Percentiles rank a stretch among this genome's conserved stretches.
Evolutionary conservation across 169 alveolate species (phyloP).

Genomic region (Plasmodium malariae): DNA sequence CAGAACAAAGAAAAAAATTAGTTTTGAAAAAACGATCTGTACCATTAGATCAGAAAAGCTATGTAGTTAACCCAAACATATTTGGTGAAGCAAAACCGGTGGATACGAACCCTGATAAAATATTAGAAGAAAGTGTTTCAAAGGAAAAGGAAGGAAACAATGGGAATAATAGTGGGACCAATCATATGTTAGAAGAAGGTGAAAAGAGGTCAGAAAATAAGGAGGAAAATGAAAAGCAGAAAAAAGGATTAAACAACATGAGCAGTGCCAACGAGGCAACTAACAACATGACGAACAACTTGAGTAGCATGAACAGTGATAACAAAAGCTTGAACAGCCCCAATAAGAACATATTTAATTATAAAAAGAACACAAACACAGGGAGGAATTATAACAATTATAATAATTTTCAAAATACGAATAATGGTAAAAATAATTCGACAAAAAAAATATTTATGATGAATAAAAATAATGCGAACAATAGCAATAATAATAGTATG

Average conservation of each 20-base stretch:
- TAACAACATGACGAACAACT: neutral
- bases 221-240: conserved; percentile 25
- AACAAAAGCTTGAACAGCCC: neutral
- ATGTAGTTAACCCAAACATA: conserved; percentile 49
- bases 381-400: conserved; percentile 21
- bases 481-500: conserved; percentile 12
- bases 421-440: neutral
- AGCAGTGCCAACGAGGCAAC: neutral
- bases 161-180: neutral
- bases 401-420: neutral
- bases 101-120: conserved; percentile 65
- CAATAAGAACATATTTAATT: conserved; percentile 39
- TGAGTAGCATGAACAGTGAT: conserved; percentile 9
- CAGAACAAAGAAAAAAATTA: conserved; percentile 66
- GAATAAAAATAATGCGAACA: conserved; percentile 43
- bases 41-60: conserved; percentile 52
- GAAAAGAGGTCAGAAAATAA: neutral
- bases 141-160: conserved; percentile 30
- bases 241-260: neutral
- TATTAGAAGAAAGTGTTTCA: conserved; percentile 30
- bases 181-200: neutral
- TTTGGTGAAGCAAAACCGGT: conserved; percentile 79
- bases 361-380: conserved; percentile 23
- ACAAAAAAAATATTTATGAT: conserved; percentile 44
- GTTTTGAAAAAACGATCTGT: conserved; percentile 68